Conservation (phyloP, 164 flowering plant species). For the Liquidambar formosana region DNA sequence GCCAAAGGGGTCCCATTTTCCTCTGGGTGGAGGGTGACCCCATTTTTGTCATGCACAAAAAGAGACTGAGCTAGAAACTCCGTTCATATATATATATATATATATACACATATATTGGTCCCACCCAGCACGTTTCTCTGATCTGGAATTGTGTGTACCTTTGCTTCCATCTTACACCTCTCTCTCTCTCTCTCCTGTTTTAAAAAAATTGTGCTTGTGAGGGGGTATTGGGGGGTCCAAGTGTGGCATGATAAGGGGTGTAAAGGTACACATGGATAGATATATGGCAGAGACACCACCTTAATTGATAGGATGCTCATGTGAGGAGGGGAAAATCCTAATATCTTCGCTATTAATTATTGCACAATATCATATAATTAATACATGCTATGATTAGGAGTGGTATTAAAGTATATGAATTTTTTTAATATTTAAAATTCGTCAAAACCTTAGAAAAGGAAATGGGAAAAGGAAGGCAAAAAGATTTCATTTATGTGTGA, state of each 20-base stretch:
- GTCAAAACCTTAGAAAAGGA: conserved; percentile 20
- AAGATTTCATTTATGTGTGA: background rate
- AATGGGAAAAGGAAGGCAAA: background rate
- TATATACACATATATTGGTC: background rate
- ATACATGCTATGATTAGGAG: conserved; percentile 26
- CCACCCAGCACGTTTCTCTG: conserved; percentile 27
- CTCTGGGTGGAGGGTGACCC: conserved; percentile 25
- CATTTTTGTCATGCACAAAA: conserved; percentile 39
- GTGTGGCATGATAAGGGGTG: conserved; percentile 23
- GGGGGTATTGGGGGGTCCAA: conserved; percentile 16
- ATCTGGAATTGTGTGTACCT: conserved; percentile 26
- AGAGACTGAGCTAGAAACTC: conserved; percentile 9
- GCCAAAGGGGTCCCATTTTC: conserved; percentile 9
- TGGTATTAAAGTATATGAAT: conserved; percentile 21
- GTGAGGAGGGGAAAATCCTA: conserved; percentile 9
- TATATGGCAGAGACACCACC: conserved; percentile 1
- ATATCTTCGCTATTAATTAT: conserved; percentile 23
- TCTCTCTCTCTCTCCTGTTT: conserved; percentile 8
- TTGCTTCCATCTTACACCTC: conserved; percentile 47
- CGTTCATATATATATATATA: background rate
- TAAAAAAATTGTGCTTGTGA: background rate
- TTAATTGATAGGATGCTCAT: conserved; percentile 22
- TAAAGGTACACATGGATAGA: conserved; percentile 19
- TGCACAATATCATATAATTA: conserved; percentile 12
- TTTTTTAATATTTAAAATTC: too few relatives aligned